These are phyloP conservation scores for Zygosaccharomyces siamensis DNA, from an alignment of 805 yeast genomes.

Conservation along the genomic window DNA sequence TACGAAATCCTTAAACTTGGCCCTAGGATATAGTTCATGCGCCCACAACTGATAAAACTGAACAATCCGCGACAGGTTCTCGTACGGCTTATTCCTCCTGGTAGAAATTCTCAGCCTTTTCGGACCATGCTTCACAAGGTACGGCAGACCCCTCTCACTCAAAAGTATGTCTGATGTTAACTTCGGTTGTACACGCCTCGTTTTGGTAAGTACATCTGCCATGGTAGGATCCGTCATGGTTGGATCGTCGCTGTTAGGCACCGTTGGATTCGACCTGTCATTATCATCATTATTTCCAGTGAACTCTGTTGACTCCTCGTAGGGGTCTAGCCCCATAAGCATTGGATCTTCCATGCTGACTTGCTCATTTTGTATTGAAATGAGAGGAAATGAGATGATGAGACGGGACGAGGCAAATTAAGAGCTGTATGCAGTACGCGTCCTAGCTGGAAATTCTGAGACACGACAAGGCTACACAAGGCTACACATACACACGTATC, in stretches of 20 bases:
- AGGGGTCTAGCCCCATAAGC: constrained; percentile 4
- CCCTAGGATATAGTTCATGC: constrained; percentile 71
- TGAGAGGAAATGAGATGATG: neutral
- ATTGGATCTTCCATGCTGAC: constrained; percentile 4
- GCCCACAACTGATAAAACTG: constrained; percentile 70
- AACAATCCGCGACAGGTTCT: constrained; percentile 37
- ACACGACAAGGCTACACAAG: neutral
- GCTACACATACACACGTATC: no score
- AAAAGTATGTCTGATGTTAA: constrained; percentile 50
- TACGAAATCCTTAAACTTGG: constrained; percentile 67
- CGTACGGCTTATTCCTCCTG: constrained; percentile 22
- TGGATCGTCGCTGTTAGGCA: neutral
- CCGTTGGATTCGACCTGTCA: neutral
- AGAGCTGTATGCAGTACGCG: neutral
- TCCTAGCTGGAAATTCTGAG: neutral
- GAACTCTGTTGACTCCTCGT: neutral
- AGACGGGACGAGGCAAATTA: neutral
- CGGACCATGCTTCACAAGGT: constrained; percentile 38
- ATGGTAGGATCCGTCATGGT: constrained; percentile 28
- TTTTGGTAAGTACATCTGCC: constrained; percentile 15
- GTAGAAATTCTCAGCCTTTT: constrained; percentile 35
- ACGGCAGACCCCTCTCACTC: constrained; percentile 53
- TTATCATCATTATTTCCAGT: neutral
- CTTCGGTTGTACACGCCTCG: constrained; percentile 38
- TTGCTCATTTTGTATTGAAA: neutral